Evolutionary conservation across 2,329 filamentous ascomycete genomes (phyloP).

Genomic region (Monilinia vaccinii-corymbosi): DNA sequence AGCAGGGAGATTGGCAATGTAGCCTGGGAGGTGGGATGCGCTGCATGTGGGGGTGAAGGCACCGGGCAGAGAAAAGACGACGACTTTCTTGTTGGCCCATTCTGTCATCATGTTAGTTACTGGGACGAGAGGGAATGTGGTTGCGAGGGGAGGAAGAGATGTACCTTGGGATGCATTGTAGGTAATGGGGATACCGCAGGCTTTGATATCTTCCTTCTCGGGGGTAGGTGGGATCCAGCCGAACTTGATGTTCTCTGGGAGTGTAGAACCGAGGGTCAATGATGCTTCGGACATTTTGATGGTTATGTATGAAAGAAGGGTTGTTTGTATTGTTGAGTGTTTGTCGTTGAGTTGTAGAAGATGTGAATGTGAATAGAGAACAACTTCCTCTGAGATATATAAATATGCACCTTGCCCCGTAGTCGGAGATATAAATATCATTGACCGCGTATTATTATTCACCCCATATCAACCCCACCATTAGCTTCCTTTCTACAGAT

Average conservation of each 20-base stretch:
- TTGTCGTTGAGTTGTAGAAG: no score
- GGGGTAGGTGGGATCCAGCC: constrained; percentile 71
- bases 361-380: neutral
- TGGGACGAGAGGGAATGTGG: neutral
- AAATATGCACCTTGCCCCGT: neutral
- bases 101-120: constrained; percentile 30
- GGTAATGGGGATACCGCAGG: constrained; percentile 68
- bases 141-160: neutral
- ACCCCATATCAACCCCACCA: neutral
- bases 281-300: constrained; percentile 19
- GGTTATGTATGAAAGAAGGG: no score
- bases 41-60: constrained; percentile 65
- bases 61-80: constrained; percentile 59
- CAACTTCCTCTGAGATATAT: neutral
- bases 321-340: neutral
- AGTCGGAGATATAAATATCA: neutral
- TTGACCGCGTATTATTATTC: no score
- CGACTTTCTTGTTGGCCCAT: constrained; percentile 62
- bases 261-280: constrained; percentile 62
- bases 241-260: constrained; percentile 76
- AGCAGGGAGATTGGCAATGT: constrained; percentile 51
- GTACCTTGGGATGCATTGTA: constrained; percentile 71
- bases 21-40: constrained; percentile 58
- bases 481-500: neutral
- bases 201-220: constrained; percentile 58